Evolutionary conservation across 192 early-diverging fungal genomes (phyloP).

Genomic region (Backusella luteola): DNA sequence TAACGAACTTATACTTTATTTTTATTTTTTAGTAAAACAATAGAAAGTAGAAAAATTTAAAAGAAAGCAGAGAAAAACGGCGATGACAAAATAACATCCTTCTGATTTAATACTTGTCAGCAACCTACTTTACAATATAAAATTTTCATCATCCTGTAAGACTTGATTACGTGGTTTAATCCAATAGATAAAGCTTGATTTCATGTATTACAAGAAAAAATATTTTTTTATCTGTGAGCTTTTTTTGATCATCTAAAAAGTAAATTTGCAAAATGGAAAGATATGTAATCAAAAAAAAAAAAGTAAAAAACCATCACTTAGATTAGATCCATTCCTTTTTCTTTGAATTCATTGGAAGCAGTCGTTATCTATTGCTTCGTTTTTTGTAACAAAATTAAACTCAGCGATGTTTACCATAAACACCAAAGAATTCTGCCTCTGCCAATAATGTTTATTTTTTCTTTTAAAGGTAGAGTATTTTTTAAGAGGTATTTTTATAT

Average conservation of each 20-base stretch:
- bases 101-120: too few relatives aligned
- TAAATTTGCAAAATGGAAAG: not conserved
- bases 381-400: not conserved
- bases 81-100: too few relatives aligned
- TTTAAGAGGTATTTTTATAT: not conserved
- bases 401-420: not conserved
- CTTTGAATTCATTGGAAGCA: not conserved
- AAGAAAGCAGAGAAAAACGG: too few relatives aligned
- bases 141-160: not conserved
- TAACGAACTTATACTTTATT: not conserved
- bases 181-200: not conserved
- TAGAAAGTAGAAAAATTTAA: not conserved
- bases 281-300: not conserved
- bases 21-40: not conserved
- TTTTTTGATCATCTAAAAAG: slow-evolving; percentile 2
- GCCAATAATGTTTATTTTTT: not conserved
- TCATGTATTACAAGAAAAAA: not conserved
- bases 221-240: not conserved
- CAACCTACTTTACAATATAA: not conserved
- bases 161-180: not conserved
- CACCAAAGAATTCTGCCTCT: not conserved
- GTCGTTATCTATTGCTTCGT: not conserved
- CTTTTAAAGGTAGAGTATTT: not conserved
- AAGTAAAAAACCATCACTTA: not conserved
- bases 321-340: not conserved